Conservation (phyloP, 1,284 basidiomycete genomes). For the Cystobasidium slooffiae region DNA sequence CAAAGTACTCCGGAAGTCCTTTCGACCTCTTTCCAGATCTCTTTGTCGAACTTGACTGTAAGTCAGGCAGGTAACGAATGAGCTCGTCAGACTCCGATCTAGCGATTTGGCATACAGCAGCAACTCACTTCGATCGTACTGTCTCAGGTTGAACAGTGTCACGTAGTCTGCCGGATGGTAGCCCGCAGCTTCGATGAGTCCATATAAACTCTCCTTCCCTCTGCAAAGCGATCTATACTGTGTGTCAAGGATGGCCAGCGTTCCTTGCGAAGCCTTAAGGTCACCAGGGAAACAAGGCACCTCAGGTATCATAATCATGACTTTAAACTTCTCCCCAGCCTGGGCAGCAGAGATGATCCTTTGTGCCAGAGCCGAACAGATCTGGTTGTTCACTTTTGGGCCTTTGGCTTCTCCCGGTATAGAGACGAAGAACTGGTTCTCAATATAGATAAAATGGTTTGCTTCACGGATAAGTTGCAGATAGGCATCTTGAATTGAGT, state of each 20-base stretch:
- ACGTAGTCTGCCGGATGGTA: constrained; percentile 78
- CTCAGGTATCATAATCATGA: constrained; percentile 43
- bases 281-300: constrained; percentile 69
- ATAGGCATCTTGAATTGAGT: constrained; percentile 62
- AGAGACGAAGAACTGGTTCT: constrained; percentile 94
- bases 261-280: constrained; percentile 67
- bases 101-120: neutral
- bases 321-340: constrained; percentile 75
- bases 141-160: constrained; percentile 84
- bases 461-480: constrained; percentile 80
- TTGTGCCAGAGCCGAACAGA: constrained; percentile 78
- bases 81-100: neutral
- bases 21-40: constrained; percentile 71
- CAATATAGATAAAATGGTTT: constrained; percentile 86
- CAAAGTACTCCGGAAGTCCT: constrained; percentile 74
- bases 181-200: constrained; percentile 75
- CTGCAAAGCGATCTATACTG: constrained; percentile 81
- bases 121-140: constrained; percentile 70
- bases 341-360: constrained; percentile 78
- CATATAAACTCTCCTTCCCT: constrained; percentile 82
- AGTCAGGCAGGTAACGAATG: neutral
- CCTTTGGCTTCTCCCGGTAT: constrained; percentile 60
- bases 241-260: constrained; percentile 75
- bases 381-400: constrained; percentile 72
- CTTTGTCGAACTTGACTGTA: constrained; percentile 73